phyloP scores from a whole-genome alignment of 768 basidiomycete genomes.

The Udeniomyces megalosporus region DNA sequence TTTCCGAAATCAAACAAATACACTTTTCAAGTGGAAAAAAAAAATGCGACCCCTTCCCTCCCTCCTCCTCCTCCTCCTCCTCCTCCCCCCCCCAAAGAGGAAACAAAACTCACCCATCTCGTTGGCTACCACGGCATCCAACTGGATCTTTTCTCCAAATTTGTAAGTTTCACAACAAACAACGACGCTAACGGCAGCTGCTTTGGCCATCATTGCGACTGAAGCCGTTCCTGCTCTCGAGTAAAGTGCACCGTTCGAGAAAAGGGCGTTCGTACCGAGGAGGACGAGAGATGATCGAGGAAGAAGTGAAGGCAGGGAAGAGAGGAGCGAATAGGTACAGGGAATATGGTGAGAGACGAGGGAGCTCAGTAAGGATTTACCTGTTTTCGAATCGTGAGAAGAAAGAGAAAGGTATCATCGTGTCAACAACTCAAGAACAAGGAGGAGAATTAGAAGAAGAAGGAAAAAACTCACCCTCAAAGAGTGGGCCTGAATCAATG shows the following conservation, averaged over 20 bases:
- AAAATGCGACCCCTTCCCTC: no score
- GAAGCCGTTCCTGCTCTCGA: constrained; percentile 88
- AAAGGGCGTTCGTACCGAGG: constrained; percentile 83
- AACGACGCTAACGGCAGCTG: constrained; percentile 74
- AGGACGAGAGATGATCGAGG: constrained; percentile 69
- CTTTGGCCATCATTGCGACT: constrained; percentile 90
- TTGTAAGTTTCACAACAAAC: constrained; percentile 99
- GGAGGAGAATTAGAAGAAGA: not conserved
- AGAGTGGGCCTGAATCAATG: constrained; percentile 83
- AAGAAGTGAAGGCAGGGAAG: constrained; percentile 43
- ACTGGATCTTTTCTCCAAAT: constrained; percentile 76
- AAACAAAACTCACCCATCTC: constrained; percentile 54
- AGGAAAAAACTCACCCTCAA: constrained; percentile 48
- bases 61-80: not conserved
- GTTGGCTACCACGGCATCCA: constrained; percentile 91
- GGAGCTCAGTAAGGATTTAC: constrained; percentile 57
- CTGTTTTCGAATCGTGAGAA: constrained; percentile 31
- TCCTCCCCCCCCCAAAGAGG: no score
- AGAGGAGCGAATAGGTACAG: constrained; percentile 81
- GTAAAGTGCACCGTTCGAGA: constrained; percentile 86
- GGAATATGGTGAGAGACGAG: constrained; percentile 56
- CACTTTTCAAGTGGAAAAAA: not conserved
- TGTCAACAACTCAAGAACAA: not conserved
- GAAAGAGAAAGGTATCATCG: not conserved
- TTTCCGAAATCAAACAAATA: constrained; percentile 14